A percentile compares a stretch with the other conserved stretches of the same genome.
These are phyloP conservation scores for Penicillium sp. DNA, from an alignment of 2,329 filamentous ascomycete species.

Conservation along the genomic window DNA sequence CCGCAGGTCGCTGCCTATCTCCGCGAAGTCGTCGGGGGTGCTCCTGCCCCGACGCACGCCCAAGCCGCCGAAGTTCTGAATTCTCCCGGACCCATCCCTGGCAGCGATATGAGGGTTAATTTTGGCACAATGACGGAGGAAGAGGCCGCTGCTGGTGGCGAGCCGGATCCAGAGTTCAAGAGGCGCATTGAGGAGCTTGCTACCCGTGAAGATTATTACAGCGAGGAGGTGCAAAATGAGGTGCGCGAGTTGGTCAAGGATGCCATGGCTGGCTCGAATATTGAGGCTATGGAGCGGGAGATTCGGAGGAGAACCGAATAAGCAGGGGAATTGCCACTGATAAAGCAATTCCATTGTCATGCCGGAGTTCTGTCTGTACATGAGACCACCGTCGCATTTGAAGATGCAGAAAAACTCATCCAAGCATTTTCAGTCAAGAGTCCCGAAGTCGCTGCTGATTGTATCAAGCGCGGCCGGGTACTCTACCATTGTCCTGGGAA, in stretches of 20 bases:
- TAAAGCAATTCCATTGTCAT: background rate
- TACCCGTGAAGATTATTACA: constrained; percentile 70
- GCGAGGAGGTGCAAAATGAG: constrained; percentile 67
- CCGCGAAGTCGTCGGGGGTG: constrained; percentile 29
- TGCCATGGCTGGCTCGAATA: constrained; percentile 59
- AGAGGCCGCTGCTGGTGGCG: constrained; percentile 49
- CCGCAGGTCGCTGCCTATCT: constrained; percentile 68
- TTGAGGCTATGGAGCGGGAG: constrained; percentile 53
- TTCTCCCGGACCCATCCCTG: constrained; percentile 57
- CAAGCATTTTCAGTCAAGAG: background rate
- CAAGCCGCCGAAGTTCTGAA: constrained; percentile 29
- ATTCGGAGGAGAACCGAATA: constrained; percentile 56
- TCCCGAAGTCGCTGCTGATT: too few species aligned
- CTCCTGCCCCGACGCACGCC: constrained; percentile 20
- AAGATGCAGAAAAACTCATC: background rate
- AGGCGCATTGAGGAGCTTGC: constrained; percentile 83
- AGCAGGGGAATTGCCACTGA: constrained; percentile 13
- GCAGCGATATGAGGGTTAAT: constrained; percentile 63
- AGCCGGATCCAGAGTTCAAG: constrained; percentile 72
- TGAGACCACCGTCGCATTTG: background rate
- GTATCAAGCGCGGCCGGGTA: background rate
- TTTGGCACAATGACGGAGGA: constrained; percentile 63
- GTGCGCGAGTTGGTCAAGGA: constrained; percentile 72
- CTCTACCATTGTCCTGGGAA: too few species aligned
- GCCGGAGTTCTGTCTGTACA: background rate